Evolutionary conservation across 2,329 filamentous ascomycete genomes (phyloP).

Genomic region (Monosporascus sp.): DNA sequence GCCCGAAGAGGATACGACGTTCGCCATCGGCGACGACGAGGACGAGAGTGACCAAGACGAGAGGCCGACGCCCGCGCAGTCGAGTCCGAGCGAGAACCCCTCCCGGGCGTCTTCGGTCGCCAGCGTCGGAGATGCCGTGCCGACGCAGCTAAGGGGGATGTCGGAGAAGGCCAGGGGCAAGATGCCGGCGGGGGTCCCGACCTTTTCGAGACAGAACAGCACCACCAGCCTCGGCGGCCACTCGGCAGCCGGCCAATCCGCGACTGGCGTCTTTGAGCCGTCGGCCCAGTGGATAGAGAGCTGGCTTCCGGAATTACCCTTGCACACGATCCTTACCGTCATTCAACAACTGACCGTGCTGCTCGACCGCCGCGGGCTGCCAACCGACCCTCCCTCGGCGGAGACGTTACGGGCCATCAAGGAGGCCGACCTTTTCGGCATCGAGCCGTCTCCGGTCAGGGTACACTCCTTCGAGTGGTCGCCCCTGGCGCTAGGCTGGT

Average conservation of each 20-base stretch:
- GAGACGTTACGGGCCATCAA: constrained; percentile 51
- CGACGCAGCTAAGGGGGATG: constrained; percentile 81
- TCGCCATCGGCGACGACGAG: constrained; percentile 85
- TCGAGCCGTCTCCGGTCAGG: constrained; percentile 69
- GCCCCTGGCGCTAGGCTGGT: constrained; percentile 85
- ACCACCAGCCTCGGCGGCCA: constrained; percentile 71
- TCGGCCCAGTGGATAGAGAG: constrained; percentile 82
- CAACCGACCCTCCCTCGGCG: constrained; percentile 35
- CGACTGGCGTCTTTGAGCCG: constrained; percentile 65
- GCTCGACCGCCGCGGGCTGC: constrained; percentile 46
- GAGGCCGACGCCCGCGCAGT: constrained; percentile 53
- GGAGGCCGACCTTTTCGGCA: constrained; percentile 58
- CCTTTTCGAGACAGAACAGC: constrained; percentile 87
- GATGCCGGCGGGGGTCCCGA: constrained; percentile 76
- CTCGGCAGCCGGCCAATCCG: constrained; percentile 50
- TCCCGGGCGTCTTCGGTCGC: constrained; percentile 64
- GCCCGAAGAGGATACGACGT: constrained; percentile 72
- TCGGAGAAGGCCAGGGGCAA: constrained; percentile 96
- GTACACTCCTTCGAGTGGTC: constrained; percentile 96
- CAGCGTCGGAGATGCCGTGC: constrained; percentile 69
- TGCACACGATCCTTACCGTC: constrained; percentile 78
- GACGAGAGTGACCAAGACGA: constrained; percentile 50
- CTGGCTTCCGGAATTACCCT: constrained; percentile 86
- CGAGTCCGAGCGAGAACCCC: constrained; percentile 58
- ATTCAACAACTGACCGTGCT: constrained; percentile 61